phyloP scores from a whole-genome alignment of 2,329 filamentous ascomycete genomes.

The Didymella exigua region DNA sequence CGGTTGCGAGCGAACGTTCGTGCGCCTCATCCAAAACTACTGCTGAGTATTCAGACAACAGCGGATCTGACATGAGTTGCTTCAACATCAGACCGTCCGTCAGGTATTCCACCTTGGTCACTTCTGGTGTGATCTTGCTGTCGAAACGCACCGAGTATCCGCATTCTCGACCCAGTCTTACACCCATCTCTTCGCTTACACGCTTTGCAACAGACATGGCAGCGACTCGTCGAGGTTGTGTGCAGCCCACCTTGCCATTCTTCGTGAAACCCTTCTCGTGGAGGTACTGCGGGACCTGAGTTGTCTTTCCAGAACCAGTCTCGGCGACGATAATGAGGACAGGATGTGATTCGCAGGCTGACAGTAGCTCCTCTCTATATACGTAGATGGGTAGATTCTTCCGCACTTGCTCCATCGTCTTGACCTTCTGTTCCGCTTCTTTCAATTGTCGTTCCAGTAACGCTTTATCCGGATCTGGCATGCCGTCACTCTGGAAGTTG shows the following conservation, averaged over 20 bases:
- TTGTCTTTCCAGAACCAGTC: constrained; percentile 94
- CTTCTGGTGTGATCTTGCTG: constrained; percentile 76
- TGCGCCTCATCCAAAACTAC: constrained; percentile 98
- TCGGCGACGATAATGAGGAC: constrained; percentile 92
- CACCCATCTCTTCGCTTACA: constrained; percentile 91
- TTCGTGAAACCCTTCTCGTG: constrained; percentile 68
- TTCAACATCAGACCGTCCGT: constrained; percentile 94
- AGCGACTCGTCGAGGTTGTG: constrained; percentile 91
- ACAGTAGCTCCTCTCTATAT: constrained; percentile 82
- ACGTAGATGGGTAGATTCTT: constrained; percentile 89
- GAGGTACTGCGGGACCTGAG: constrained; percentile 91
- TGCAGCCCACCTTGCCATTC: constrained; percentile 82
- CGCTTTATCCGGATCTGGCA: constrained; percentile 57
- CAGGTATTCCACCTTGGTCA: constrained; percentile 93
- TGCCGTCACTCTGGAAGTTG: constrained; percentile 74
- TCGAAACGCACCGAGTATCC: constrained; percentile 96
- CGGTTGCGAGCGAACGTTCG: constrained; percentile 88
- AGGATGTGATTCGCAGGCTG: constrained; percentile 85
- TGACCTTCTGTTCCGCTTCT: constrained; percentile 84
- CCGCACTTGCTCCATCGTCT: constrained; percentile 87
- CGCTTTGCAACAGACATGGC: constrained; percentile 97
- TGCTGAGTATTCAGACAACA: constrained; percentile 79
- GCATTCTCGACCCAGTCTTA: constrained; percentile 88
- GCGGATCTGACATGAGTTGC: constrained; percentile 87
- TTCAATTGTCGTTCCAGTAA: constrained; percentile 84